These are phyloP conservation scores for Neurospora cerealis DNA, from an alignment of 495 filamentous ascomycete species.

Conservation along the genomic window DNA sequence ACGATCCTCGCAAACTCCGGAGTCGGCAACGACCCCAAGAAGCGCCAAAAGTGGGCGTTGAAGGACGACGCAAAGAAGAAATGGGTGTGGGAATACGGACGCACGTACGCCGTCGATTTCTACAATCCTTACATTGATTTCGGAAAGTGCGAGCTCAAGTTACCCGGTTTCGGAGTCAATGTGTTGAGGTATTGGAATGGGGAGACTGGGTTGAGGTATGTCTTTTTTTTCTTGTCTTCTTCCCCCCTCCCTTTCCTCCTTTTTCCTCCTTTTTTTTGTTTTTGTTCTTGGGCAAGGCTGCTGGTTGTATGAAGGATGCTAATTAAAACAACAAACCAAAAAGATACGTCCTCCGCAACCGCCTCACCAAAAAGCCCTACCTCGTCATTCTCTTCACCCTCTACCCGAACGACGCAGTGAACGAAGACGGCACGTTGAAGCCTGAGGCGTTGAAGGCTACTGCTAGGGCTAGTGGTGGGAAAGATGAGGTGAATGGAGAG, in stretches of 20 bases:
- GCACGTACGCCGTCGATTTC: constrained; percentile 68
- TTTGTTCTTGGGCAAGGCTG: not conserved
- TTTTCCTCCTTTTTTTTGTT: constrained; percentile 6
- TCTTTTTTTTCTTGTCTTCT: constrained; percentile 1
- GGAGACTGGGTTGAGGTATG: constrained; percentile 41
- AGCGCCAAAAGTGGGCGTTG: constrained; percentile 56
- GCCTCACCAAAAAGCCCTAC: constrained; percentile 55
- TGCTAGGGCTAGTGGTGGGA: constrained; percentile 2
- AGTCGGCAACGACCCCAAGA: constrained; percentile 25
- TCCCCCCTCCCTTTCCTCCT: not conserved
- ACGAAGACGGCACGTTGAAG: constrained; percentile 47
- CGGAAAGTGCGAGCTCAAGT: constrained; percentile 59
- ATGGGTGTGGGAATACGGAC: constrained; percentile 39
- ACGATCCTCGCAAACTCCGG: not conserved
- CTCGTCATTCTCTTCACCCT: constrained; percentile 73
- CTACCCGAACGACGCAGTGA: constrained; percentile 50
- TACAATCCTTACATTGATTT: constrained; percentile 91
- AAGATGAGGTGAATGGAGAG: not conserved
- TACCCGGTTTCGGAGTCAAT: constrained; percentile 70
- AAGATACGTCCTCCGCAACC: constrained; percentile 77
- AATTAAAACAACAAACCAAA: too few relatives aligned
- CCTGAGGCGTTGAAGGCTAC: constrained; percentile 23
- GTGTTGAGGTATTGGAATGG: constrained; percentile 77
- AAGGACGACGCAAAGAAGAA: constrained; percentile 37
- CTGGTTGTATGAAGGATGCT: too few relatives aligned